Percentiles rank a stretch among this genome's conserved stretches.
phyloP scores from a whole-genome alignment of 2,329 filamentous ascomycete genomes.

The Hymenoscyphus occultus region DNA sequence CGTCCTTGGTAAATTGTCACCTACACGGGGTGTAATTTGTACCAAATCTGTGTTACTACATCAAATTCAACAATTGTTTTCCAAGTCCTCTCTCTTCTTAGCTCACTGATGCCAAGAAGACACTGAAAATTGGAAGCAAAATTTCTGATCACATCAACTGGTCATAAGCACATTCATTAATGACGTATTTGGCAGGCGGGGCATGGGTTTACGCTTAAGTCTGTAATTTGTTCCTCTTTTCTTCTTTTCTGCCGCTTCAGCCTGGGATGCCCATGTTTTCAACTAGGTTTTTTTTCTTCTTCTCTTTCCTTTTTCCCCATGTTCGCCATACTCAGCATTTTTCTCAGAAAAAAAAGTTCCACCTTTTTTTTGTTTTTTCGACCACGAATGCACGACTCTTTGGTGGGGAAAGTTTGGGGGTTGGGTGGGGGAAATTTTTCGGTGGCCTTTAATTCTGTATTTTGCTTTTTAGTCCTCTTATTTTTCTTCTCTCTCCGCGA shows the following conservation, averaged over 20 bases:
- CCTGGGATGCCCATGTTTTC: constrained; percentile 13
- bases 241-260: not conserved
- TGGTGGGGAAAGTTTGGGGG: constrained; percentile 5
- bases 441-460: constrained; percentile 3
- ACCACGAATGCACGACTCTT: constrained; percentile 1
- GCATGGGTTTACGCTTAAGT: constrained; percentile 1
- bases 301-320: not conserved
- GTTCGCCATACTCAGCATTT: constrained; percentile 6
- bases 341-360: constrained; percentile 7
- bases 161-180: constrained; percentile 7
- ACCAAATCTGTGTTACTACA: constrained; percentile 36
- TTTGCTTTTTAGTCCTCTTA: not conserved
- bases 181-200: constrained; percentile 5
- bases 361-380: not conserved
- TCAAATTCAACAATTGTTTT: constrained; percentile 20
- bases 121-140: not conserved
- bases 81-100: constrained; percentile 9
- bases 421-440: not conserved
- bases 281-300: constrained; percentile 15
- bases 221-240: constrained; percentile 11
- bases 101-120: constrained; percentile 10
- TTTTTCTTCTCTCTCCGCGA: constrained; percentile 2
- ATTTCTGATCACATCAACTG: not conserved
- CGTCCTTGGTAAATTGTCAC: constrained; percentile 31
- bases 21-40: constrained; percentile 25